A percentile compares a stretch with the other conserved stretches of the same genome.
phyloP scores from a whole-genome alignment of 768 basidiomycete species.

The Calocera viscosa region DNA sequence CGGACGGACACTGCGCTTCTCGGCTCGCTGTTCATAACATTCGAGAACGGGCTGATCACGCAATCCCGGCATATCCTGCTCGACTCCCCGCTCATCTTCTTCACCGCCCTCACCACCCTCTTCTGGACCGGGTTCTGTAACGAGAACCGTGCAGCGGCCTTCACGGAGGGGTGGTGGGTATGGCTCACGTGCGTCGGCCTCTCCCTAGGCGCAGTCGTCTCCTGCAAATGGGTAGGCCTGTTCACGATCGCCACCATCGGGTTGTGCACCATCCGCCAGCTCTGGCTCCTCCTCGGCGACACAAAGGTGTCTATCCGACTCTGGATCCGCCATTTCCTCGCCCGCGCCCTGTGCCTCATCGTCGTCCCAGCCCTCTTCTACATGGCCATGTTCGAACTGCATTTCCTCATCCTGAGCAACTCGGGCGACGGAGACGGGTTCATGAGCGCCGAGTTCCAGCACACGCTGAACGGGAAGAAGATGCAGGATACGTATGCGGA shows the following conservation, averaged over 20 bases:
- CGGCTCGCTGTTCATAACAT: slow-evolving; percentile 80
- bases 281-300: slow-evolving; percentile 87
- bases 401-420: slow-evolving; percentile 77
- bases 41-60: slow-evolving; percentile 92
- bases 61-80: slow-evolving; percentile 95
- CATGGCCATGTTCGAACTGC: slow-evolving; percentile 93
- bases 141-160: slow-evolving; percentile 63
- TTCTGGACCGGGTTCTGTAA: slow-evolving; percentile 84
- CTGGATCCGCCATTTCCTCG: slow-evolving; percentile 75
- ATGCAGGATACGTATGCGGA: slow-evolving; percentile 95
- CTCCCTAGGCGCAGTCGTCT: slow-evolving; percentile 80
- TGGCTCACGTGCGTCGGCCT: slow-evolving; percentile 83
- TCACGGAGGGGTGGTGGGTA: slow-evolving; percentile 81
- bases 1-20: slow-evolving; percentile 85
- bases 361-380: slow-evolving; percentile 75
- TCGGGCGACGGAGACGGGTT: slow-evolving; percentile 97
- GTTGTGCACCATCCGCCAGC: slow-evolving; percentile 63
- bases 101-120: slow-evolving; percentile 81
- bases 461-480: slow-evolving; percentile 74
- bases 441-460: slow-evolving; percentile 98
- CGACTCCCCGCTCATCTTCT: slow-evolving; percentile 96
- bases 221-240: slow-evolving; percentile 96
- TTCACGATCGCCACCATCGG: slow-evolving; percentile 96
- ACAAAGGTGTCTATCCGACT: slow-evolving; percentile 58
- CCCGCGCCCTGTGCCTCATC: slow-evolving; percentile 83